A percentile compares a stretch with the other conserved stretches of the same genome.
Evolutionary conservation across 805 yeast genomes (phyloP).

Genomic region (Metschnikowia peoriensis): DNA sequence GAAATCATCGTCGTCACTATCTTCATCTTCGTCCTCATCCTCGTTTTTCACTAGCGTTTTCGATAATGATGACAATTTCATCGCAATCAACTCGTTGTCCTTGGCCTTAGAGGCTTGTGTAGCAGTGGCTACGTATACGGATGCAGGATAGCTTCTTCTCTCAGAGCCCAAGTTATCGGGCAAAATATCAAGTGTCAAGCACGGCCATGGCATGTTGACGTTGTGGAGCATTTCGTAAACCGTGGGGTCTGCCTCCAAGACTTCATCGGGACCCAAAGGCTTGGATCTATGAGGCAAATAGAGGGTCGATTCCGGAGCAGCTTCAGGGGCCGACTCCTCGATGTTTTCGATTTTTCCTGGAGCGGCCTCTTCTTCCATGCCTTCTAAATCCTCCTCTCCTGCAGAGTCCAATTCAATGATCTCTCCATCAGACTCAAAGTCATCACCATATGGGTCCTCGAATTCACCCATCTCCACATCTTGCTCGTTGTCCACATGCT

Average conservation of each 20-base stretch:
- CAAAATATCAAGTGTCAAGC: constrained; percentile 83
- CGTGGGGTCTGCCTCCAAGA: constrained; percentile 91
- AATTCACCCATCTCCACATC: constrained; percentile 76
- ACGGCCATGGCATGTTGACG: constrained; percentile 95
- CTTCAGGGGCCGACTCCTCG: constrained; percentile 23
- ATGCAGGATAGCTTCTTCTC: constrained; percentile 86
- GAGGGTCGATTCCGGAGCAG: constrained; percentile 42
- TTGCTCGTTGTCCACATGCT: constrained; percentile 24
- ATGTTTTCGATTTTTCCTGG: constrained; percentile 9
- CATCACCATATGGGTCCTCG: constrained; percentile 89
- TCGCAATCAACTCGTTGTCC: constrained; percentile 83
- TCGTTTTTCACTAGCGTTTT: constrained; percentile 85
- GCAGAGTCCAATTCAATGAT: constrained; percentile 72
- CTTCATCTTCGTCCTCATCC: constrained; percentile 70
- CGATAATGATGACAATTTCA: constrained; percentile 77
- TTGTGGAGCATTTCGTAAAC: constrained; percentile 96
- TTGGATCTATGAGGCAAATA: constrained; percentile 86
- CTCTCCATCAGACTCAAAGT: constrained; percentile 88
- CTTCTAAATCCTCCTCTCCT: constrained; percentile 43
- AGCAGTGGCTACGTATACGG: constrained; percentile 83
- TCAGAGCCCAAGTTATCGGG: constrained; percentile 87
- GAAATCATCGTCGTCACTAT: constrained; percentile 60
- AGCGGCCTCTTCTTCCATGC: constrained; percentile 31
- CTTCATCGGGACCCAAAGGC: constrained; percentile 95
- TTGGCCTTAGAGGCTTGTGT: constrained; percentile 87